Evolutionary conservation across 805 yeast species (phyloP).

Genomic region (Saturnispora zaruensis): DNA sequence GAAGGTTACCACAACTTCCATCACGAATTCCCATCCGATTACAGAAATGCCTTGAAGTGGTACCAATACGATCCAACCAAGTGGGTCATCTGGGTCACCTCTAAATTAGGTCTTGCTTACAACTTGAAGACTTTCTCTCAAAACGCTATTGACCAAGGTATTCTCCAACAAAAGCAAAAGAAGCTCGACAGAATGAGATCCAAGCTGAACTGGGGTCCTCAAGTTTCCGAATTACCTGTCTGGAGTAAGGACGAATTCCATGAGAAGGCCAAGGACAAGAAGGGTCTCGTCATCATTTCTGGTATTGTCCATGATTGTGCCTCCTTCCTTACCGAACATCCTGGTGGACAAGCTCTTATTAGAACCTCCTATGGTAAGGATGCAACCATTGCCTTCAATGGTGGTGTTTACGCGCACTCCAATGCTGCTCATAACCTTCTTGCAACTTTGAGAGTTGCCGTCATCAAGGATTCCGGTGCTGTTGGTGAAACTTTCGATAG

Average conservation of each 20-base stretch:
- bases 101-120: slow-evolving; percentile 61
- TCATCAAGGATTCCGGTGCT: slow-evolving; percentile 59
- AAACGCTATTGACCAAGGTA: slow-evolving; percentile 75
- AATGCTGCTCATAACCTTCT: slow-evolving; percentile 79
- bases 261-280: slow-evolving; percentile 38
- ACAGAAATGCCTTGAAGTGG: slow-evolving; percentile 82
- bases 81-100: slow-evolving; percentile 46
- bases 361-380: slow-evolving; percentile 71
- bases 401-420: slow-evolving; percentile 79
- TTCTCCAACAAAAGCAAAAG: slow-evolving; percentile 77
- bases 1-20: slow-evolving; percentile 89
- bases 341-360: slow-evolving; percentile 73
- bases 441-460: slow-evolving; percentile 78
- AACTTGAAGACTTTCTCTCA: slow-evolving; percentile 70
- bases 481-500: slow-evolving; percentile 43
- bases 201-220: slow-evolving; percentile 68
- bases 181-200: slow-evolving; percentile 56
- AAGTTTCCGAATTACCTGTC: slow-evolving; percentile 56
- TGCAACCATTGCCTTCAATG: slow-evolving; percentile 77
- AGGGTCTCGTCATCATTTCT: slow-evolving; percentile 59
- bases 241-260: slow-evolving; percentile 62
- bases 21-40: slow-evolving; percentile 84
- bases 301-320: slow-evolving; percentile 77
- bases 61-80: slow-evolving; percentile 84
- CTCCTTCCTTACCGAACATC: slow-evolving; percentile 63